Conservation (phyloP, 306 rosid genomes). For the Cucurbita pepo region DNA sequence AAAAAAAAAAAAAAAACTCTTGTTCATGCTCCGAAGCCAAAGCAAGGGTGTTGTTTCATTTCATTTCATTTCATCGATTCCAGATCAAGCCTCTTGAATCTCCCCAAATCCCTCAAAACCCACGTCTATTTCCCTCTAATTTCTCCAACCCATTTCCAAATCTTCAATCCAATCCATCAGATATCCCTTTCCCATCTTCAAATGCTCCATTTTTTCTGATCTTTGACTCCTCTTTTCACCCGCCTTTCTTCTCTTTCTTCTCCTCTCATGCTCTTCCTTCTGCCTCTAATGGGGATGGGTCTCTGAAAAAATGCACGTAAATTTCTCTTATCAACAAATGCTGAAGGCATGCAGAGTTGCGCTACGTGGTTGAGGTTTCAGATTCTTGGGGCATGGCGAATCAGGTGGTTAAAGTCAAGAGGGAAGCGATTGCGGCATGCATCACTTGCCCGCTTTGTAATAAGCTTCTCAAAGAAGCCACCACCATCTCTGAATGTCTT, state of each 20-base stretch:
- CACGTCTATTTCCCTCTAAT: constrained; percentile 46
- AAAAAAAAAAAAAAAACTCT: background rate
- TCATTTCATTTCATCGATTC: constrained; percentile 33
- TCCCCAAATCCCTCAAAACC: constrained; percentile 36
- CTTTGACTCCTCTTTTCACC: background rate
- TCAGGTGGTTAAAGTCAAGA: constrained; percentile 45
- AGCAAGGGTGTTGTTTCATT: background rate
- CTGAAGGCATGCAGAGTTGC: constrained; percentile 49
- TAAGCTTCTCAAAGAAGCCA: constrained; percentile 64
- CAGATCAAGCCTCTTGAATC: constrained; percentile 36
- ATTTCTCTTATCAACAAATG: constrained; percentile 8
- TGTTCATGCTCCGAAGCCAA: constrained; percentile 55
- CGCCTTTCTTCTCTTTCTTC: constrained; percentile 4
- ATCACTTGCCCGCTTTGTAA: constrained; percentile 85
- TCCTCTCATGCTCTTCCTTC: background rate
- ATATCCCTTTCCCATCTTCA: constrained; percentile 2
- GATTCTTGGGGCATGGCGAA: constrained; percentile 45
- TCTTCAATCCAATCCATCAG: constrained; percentile 14
- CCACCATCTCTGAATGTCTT: constrained; percentile 91
- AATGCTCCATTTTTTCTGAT: background rate
- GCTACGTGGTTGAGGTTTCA: constrained; percentile 18
- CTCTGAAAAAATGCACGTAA: constrained; percentile 41
- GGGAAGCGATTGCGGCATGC: constrained; percentile 72
- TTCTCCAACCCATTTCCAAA: constrained; percentile 33
- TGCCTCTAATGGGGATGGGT: constrained; percentile 24